Conservation (phyloP, 108 stramenopile genomes). For the Stephanodiscus triporus region DNA sequence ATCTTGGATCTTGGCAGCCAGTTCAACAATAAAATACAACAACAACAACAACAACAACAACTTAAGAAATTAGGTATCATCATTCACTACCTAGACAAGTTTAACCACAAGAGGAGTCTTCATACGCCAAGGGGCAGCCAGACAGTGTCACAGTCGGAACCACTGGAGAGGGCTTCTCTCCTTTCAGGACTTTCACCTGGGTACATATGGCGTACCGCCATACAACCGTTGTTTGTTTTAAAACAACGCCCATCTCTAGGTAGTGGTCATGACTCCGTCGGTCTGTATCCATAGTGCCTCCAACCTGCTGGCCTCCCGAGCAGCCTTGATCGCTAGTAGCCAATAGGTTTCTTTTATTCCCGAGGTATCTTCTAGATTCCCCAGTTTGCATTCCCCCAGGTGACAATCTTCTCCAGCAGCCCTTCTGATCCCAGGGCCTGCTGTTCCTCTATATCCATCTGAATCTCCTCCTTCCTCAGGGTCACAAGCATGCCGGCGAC, state of each 20-base stretch:
- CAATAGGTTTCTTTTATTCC: no score
- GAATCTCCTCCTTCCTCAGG: conserved; percentile 3
- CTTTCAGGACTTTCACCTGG: conserved; percentile 6
- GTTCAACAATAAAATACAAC: no score
- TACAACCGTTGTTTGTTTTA: no score
- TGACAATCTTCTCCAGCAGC: conserved; percentile 1
- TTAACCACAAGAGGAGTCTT: background rate
- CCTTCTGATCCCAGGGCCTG: conserved; percentile 1
- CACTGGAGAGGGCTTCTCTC: background rate
- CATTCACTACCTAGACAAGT: background rate
- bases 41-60: no score
- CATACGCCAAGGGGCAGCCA: background rate
- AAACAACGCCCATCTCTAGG: background rate
- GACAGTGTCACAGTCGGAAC: background rate
- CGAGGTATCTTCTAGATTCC: no score
- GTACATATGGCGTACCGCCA: no score
- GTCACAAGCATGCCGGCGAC: background rate
- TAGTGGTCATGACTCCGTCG: no score
- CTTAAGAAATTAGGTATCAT: background rate
- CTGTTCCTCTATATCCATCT: background rate
- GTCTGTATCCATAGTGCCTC: no score
- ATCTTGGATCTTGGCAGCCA: no score
- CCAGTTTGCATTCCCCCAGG: background rate
- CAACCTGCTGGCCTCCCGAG: no score
- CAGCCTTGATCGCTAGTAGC: no score